Evolutionary conservation across 2,329 filamentous ascomycete species (phyloP), one percentile per base, ranked within the genome.

Genomic region (Zymoseptoria brevis): DNA sequence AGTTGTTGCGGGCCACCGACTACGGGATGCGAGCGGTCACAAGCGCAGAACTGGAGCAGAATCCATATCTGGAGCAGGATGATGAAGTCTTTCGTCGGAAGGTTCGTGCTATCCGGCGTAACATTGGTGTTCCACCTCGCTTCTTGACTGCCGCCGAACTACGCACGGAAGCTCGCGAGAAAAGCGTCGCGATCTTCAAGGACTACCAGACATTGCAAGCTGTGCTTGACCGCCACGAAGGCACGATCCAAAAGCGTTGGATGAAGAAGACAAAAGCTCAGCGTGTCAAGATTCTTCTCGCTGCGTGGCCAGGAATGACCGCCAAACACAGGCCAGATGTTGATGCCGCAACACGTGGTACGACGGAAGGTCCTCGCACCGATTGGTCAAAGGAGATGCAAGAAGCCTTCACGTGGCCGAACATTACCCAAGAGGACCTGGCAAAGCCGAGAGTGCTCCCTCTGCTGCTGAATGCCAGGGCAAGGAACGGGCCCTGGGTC

Each of bases 221-320:
- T 19, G 58, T 60, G 9, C 41, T 60, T 8, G 57, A 60, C 6
- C 35, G 57, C 22, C 54, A 62, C 26, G 60, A 60, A 26, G 19
- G 16, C 9, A 56, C 53, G 2, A 56, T 60, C 9, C 50, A 58
- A 35, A 60, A 60, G 26, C 60, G 55, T 19, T 62, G 57, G 60
- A 41, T 55, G 50, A 62, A 62, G 58, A 60, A 60, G 30, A 59
- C 61, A 1, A 60, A 57, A 11, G 56, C 56, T 16, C 59, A 62
- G 51, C 54, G 51, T 19, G 54, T 41, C 1, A 57, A 57, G n/a
- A 51, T 62, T n/a, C 22, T 61, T 19, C 48, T 58, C 8, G 26
- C 54, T 1, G 56, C 56, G 2, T 62, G 58, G 61, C 35, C 16
- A n/a, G 58, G 48, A 3, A 57, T 62, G 50, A 29, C 45, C 0